Evolutionary conservation across 2,329 filamentous ascomycete species (phyloP).

Genomic region (Aspergillus fumigatus): DNA sequence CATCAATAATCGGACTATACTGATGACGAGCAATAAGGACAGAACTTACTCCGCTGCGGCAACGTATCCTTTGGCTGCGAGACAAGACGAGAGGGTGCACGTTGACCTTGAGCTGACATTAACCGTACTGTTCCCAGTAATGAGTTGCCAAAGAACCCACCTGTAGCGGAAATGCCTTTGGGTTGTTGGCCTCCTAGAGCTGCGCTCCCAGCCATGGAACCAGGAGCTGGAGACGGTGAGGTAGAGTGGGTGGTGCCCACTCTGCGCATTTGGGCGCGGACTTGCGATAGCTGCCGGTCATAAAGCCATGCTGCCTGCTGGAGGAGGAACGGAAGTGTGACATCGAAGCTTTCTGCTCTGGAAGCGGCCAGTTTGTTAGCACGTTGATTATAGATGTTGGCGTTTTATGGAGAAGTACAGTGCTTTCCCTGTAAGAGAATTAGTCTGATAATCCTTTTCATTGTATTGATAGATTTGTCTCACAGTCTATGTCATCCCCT

Average conservation of each 20-base stretch:
- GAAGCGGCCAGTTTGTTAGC: background rate
- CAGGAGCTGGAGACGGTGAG: conserved; percentile 40
- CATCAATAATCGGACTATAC: background rate
- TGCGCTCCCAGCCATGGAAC: conserved; percentile 40
- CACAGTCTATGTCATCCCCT: conserved; percentile 81
- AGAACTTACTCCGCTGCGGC: conserved; percentile 23
- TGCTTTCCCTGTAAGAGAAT: conserved; percentile 59
- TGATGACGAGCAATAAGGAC: background rate
- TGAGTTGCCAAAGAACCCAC: conserved; percentile 13
- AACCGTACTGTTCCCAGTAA: background rate
- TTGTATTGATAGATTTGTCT: conserved; percentile 21
- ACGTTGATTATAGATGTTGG: background rate
- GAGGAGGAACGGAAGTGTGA: conserved; percentile 81
- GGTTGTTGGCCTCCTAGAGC: conserved; percentile 34
- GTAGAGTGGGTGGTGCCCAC: conserved; percentile 40
- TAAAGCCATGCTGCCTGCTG: conserved; percentile 94
- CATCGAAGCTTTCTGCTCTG: conserved; percentile 72
- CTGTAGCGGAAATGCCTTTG: conserved; percentile 28
- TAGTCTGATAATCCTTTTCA: conserved; percentile 12
- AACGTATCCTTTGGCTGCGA: conserved; percentile 32
- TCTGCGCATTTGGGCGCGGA: conserved; percentile 83
- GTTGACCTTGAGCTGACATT: conserved; percentile 27
- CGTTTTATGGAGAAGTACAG: conserved; percentile 50
- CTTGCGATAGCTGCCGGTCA: conserved; percentile 82
- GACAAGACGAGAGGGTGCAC: conserved; percentile 36